Percentiles rank a stretch among this genome's conserved stretches.
These are phyloP conservation scores for Sanghuangporus baumii DNA, from an alignment of 1,284 basidiomycete genomes.

Conservation along the genomic window DNA sequence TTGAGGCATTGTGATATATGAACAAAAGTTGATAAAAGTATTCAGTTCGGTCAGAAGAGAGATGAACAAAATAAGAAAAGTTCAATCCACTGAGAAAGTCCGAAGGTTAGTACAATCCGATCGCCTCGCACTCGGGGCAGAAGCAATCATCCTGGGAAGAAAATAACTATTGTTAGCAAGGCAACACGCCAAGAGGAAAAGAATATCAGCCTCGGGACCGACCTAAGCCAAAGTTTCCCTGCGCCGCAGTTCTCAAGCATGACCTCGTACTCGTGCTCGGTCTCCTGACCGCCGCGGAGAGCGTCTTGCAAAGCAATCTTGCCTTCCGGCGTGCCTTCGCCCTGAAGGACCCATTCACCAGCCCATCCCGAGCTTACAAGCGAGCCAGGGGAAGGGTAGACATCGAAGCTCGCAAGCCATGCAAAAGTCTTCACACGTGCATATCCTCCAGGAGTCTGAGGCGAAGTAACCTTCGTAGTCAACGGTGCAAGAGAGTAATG, in stretches of 20 bases:
- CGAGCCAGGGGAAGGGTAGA: slow-evolving; percentile 28
- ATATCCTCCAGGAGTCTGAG: slow-evolving; percentile 42
- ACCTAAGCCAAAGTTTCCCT: slow-evolving; percentile 63
- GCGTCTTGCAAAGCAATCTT: slow-evolving; percentile 39
- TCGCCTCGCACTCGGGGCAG: neutral
- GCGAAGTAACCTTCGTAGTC: slow-evolving; percentile 25
- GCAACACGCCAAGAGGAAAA: neutral
- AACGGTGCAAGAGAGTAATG: slow-evolving; percentile 17
- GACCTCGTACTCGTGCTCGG: slow-evolving; percentile 46
- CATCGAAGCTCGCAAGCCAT: slow-evolving; percentile 53
- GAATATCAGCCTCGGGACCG: slow-evolving; percentile 19
- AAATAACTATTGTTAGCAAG: neutral
- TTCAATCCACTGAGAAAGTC: neutral
- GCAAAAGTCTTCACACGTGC: slow-evolving; percentile 51
- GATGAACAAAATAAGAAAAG: neutral
- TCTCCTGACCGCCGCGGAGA: slow-evolving; percentile 24
- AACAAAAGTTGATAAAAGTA: neutral
- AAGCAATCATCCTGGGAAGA: neutral
- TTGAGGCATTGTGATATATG: neutral
- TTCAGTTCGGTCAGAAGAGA: neutral
- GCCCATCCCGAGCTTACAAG: slow-evolving; percentile 62
- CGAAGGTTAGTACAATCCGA: neutral
- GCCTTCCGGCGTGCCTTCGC: slow-evolving; percentile 67
- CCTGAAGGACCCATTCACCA: slow-evolving; percentile 71
- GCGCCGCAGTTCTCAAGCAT: slow-evolving; percentile 53